Percentiles rank a stretch among this genome's conserved stretches.
These are phyloP conservation scores for Fomitopsis pinicola DNA, from an alignment of 1,284 basidiomycete species.

Conservation along the genomic window DNA sequence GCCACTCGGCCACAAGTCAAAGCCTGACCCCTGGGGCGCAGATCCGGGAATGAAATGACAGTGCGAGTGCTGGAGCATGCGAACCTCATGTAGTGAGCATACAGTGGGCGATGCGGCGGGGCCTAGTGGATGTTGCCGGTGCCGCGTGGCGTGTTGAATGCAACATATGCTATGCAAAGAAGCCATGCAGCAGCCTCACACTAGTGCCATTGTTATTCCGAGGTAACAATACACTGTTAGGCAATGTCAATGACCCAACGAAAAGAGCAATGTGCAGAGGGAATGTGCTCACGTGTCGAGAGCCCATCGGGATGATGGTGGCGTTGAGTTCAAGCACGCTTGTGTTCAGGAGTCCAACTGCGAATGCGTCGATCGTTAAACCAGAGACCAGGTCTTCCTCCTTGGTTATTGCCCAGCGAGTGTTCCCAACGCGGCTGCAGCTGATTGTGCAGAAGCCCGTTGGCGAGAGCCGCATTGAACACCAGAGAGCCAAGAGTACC, in stretches of 20 bases:
- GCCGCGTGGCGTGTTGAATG: no score
- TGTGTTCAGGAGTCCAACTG: constrained; percentile 18
- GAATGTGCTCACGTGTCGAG: no score
- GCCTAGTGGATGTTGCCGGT: no score
- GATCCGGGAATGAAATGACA: background rate
- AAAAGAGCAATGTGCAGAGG: background rate
- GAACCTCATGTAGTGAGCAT: no score
- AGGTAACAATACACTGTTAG: no score
- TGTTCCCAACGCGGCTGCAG: constrained; percentile 68
- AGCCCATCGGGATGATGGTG: no score
- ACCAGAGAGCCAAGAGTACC: constrained; percentile 43
- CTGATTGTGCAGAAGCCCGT: constrained; percentile 52
- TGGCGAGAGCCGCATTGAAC: constrained; percentile 63
- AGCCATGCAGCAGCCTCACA: no score
- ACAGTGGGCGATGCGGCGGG: no score
- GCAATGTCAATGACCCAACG: no score
- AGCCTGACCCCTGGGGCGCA: background rate
- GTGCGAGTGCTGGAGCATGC: no score
- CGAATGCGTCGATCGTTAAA: constrained; percentile 34
- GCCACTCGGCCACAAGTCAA: background rate
- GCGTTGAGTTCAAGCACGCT: background rate
- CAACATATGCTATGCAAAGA: no score
- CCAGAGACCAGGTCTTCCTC: constrained; percentile 56
- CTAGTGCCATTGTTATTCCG: no score
- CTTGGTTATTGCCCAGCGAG: background rate